phyloP scores from a whole-genome alignment of 2,329 filamentous ascomycete genomes.

The Rhinocladiella similis region DNA sequence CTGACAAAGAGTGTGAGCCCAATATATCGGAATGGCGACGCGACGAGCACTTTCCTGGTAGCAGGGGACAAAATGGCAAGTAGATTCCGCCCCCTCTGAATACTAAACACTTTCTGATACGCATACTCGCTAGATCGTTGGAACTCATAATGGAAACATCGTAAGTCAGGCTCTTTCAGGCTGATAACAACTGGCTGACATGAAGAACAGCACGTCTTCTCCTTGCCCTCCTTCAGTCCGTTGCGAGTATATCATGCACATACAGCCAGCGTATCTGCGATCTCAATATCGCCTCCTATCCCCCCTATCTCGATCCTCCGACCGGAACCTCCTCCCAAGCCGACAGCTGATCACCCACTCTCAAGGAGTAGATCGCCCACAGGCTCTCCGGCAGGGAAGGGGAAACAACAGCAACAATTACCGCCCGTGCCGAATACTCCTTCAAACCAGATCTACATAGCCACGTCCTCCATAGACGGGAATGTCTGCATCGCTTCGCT shows the following conservation, averaged over 20 bases:
- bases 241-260: slow-evolving; percentile 90
- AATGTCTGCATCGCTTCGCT: slow-evolving; percentile 91
- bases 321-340: slow-evolving; percentile 33
- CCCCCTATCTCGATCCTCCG: slow-evolving; percentile 54
- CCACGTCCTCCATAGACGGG: slow-evolving; percentile 90
- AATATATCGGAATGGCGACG: slow-evolving; percentile 92
- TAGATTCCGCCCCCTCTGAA: background rate
- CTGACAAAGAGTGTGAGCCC: slow-evolving; percentile 76
- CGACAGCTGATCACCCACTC: slow-evolving; percentile 34
- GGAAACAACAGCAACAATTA: slow-evolving; percentile 50
- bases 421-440: slow-evolving; percentile 68
- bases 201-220: slow-evolving; percentile 71
- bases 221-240: slow-evolving; percentile 76
- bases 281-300: slow-evolving; percentile 87
- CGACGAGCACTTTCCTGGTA: slow-evolving; percentile 85
- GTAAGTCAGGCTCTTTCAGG: slow-evolving; percentile 53
- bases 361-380: slow-evolving; percentile 45
- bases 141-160: slow-evolving; percentile 95
- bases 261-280: slow-evolving; percentile 81
- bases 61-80: slow-evolving; percentile 94
- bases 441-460: slow-evolving; percentile 90
- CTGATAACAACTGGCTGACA: slow-evolving; percentile 32
- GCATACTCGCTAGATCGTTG: slow-evolving; percentile 65
- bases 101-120: background rate
- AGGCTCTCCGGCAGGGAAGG: slow-evolving; percentile 52